Evolutionary conservation across 2,329 filamentous ascomycete genomes (phyloP).

Genomic region (Curvularia verruculosa): DNA sequence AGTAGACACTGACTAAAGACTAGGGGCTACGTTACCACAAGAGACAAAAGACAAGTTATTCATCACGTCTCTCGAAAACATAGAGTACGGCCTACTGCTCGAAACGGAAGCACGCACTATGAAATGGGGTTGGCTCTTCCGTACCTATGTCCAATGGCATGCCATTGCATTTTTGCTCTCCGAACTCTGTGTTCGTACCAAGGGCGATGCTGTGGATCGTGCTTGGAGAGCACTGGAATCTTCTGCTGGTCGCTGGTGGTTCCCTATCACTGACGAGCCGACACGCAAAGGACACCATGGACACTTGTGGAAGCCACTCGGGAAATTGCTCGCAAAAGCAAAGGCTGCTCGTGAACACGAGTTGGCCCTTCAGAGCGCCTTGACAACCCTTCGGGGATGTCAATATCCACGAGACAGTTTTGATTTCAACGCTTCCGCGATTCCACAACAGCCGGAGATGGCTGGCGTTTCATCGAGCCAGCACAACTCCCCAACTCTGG

Average conservation of each 20-base stretch:
- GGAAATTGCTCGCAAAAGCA: slow-evolving; percentile 66
- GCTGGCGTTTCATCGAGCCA: slow-evolving; percentile 23
- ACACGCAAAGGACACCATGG: slow-evolving; percentile 49
- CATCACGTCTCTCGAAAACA: slow-evolving; percentile 73
- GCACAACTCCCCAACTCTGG: slow-evolving; percentile 31
- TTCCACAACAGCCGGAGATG: slow-evolving; percentile 18
- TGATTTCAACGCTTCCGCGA: background rate
- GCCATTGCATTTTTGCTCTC: slow-evolving; percentile 66
- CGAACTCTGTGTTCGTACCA: slow-evolving; percentile 63
- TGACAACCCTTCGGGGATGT: slow-evolving; percentile 32
- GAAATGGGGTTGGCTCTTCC: slow-evolving; percentile 70
- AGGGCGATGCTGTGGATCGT: slow-evolving; percentile 63
- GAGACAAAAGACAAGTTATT: slow-evolving; percentile 73
- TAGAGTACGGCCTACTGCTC: slow-evolving; percentile 72
- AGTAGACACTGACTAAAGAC: background rate
- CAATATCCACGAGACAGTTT: slow-evolving; percentile 24
- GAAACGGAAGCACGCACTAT: slow-evolving; percentile 66
- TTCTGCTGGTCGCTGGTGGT: slow-evolving; percentile 53
- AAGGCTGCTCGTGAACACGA: slow-evolving; percentile 60
- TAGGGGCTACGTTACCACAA: slow-evolving; percentile 61
- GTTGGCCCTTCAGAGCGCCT: slow-evolving; percentile 48
- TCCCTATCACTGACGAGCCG: slow-evolving; percentile 34
- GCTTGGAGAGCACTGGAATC: slow-evolving; percentile 65
- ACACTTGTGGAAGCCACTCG: slow-evolving; percentile 68
- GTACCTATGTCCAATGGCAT: slow-evolving; percentile 70